Percentiles rank a stretch among this genome's conserved stretches.
Conservation (phyloP, 2,329 filamentous ascomycete genomes). For the Colletotrichum coccodes region DNA sequence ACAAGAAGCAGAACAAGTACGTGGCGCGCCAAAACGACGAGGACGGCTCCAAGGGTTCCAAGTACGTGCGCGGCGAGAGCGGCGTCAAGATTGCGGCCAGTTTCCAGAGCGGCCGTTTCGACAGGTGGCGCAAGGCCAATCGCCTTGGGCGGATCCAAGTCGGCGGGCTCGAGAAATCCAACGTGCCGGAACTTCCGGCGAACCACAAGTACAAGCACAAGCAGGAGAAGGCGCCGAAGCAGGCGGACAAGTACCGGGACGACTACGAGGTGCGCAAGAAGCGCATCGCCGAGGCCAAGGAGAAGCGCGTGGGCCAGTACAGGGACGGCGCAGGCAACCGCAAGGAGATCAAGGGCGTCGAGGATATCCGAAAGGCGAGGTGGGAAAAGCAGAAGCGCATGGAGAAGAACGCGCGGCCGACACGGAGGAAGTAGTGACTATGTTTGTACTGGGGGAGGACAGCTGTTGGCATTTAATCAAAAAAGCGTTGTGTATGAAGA, state of each 20-base stretch:
- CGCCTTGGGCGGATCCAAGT: conserved; percentile 80
- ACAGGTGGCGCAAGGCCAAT: conserved; percentile 90
- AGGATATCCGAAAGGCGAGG: conserved; percentile 87
- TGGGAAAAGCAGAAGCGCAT: conserved; percentile 79
- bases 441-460: neutral
- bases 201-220: conserved; percentile 81
- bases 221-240: conserved; percentile 87
- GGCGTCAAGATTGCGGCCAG: conserved; percentile 95
- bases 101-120: conserved; percentile 94
- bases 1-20: conserved; percentile 97
- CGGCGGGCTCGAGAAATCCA: conserved; percentile 78
- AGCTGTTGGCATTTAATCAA: neutral
- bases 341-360: conserved; percentile 80
- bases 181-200: conserved; percentile 40
- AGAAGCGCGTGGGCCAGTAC: conserved; percentile 82
- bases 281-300: conserved; percentile 85
- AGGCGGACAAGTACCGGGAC: conserved; percentile 90
- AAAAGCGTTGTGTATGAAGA: neutral
- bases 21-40: conserved; percentile 92
- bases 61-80: conserved; percentile 86
- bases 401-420: conserved; percentile 89
- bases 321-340: conserved; percentile 78
- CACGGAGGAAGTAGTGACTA: conserved; percentile 63
- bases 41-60: conserved; percentile 80
- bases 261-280: conserved; percentile 93